A percentile compares a stretch with the other conserved stretches of the same genome.
Conservation (phyloP, 768 basidiomycete genomes). For the Pisolithus tinctorius region DNA sequence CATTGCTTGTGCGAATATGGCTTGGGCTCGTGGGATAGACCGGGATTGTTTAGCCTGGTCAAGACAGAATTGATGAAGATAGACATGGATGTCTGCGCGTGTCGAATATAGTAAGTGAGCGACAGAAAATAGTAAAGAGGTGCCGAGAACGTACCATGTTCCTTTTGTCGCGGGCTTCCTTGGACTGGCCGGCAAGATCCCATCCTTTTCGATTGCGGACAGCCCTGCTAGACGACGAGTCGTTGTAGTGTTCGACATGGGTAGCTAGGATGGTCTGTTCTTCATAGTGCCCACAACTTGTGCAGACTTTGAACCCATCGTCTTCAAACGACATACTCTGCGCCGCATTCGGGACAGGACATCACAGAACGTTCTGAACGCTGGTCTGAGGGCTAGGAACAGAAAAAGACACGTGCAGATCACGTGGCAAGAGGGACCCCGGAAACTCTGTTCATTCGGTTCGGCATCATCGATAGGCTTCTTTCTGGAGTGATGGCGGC, state of each 20-base stretch:
- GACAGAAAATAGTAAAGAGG: conserved; percentile 3
- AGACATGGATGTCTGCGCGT: conserved; percentile 51
- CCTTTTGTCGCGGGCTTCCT: conserved; percentile 55
- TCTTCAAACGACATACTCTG: conserved; percentile 48
- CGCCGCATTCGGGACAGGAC: conserved; percentile 50
- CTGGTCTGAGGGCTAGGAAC: too few relatives aligned
- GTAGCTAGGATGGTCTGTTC: conserved; percentile 54
- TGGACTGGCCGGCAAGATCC: conserved; percentile 59
- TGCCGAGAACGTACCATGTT: conserved; percentile 46
- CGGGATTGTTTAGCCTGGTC: conserved; percentile 50
- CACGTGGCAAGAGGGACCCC: conserved; percentile 14
- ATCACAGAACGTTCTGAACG: neutral
- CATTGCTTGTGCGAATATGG: conserved; percentile 67
- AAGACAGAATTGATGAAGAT: conserved; percentile 58
- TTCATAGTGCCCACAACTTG: conserved; percentile 58
- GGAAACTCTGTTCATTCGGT: conserved; percentile 16
- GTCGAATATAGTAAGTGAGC: conserved; percentile 7
- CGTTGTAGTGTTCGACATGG: conserved; percentile 31
- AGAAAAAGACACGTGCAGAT: neutral
- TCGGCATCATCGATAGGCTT: neutral
- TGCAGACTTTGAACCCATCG: conserved; percentile 58
- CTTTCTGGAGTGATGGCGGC: too few relatives aligned
- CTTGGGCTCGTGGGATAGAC: conserved; percentile 60
- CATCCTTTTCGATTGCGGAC: conserved; percentile 46
- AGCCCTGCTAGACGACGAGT: conserved; percentile 40